These are phyloP conservation scores for Symbiotaphrina buchneri DNA, from an alignment of 495 filamentous ascomycete genomes.

Conservation along the genomic window DNA sequence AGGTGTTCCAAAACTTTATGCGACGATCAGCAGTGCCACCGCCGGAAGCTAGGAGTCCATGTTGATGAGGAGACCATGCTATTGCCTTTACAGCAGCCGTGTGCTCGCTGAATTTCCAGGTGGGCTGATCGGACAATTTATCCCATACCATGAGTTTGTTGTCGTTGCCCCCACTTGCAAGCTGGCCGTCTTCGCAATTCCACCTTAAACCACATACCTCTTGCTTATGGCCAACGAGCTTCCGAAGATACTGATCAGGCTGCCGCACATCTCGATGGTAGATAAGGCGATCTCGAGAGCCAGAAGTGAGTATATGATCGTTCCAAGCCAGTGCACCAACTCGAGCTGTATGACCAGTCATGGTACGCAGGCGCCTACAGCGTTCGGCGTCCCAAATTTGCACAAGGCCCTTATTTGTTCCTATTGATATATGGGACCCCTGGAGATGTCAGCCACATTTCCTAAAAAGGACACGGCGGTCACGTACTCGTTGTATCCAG, in stretches of 20 bases:
- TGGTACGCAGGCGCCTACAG: slow-evolving; percentile 65
- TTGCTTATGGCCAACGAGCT: slow-evolving; percentile 86
- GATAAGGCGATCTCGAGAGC: slow-evolving; percentile 79
- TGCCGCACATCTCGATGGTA: slow-evolving; percentile 88
- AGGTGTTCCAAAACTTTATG: slow-evolving; percentile 96
- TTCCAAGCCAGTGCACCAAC: slow-evolving; percentile 94
- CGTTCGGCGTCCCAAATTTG: slow-evolving; percentile 94
- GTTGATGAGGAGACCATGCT: slow-evolving; percentile 95
- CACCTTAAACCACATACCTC: slow-evolving; percentile 95
- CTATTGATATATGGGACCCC: slow-evolving; percentile 86
- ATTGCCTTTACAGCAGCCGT: slow-evolving; percentile 94
- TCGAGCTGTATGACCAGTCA: slow-evolving; percentile 85
- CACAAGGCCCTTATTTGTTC: slow-evolving; percentile 78
- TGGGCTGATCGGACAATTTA: slow-evolving; percentile 62
- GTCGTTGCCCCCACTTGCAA: slow-evolving; percentile 94
- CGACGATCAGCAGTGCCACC: slow-evolving; percentile 87
- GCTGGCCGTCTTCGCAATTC: slow-evolving; percentile 86
- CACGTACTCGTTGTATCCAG: slow-evolving; percentile 68
- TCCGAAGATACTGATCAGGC: slow-evolving; percentile 73
- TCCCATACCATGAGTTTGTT: slow-evolving; percentile 99
- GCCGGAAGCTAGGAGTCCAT: slow-evolving; percentile 79
- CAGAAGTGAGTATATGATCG: slow-evolving; percentile 88
- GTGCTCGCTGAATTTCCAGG: slow-evolving; percentile 84
- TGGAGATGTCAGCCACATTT: slow-evolving; percentile 12
- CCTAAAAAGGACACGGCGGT: slow-evolving; percentile 3